phyloP scores from a whole-genome alignment of 1,139 yeast genomes.

The Meyerozyma smithsonii region DNA sequence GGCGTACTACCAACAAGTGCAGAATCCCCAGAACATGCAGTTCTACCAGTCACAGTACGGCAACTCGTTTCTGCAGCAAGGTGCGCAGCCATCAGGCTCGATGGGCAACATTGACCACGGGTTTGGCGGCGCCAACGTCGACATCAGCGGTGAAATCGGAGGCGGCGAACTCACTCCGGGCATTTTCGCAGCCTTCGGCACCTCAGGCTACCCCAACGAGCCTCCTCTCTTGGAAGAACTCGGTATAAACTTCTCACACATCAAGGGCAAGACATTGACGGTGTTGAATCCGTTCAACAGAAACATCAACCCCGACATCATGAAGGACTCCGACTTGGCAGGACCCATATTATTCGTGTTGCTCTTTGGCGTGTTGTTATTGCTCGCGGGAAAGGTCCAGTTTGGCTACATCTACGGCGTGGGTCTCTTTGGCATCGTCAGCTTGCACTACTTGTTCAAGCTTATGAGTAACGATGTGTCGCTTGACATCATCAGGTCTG shows the following conservation, averaged over 20 bases:
- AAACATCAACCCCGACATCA: conserved; percentile 62
- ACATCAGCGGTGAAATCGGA: conserved; percentile 48
- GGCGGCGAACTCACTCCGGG: conserved; percentile 66
- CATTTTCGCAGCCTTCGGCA: conserved; percentile 84
- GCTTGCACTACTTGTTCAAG: conserved; percentile 79
- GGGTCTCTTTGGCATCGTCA: conserved; percentile 83
- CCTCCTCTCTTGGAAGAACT: conserved; percentile 89
- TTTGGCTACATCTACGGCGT: conserved; percentile 97
- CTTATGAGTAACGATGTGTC: conserved; percentile 66
- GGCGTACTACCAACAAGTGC: conserved; percentile 39
- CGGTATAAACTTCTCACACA: conserved; percentile 89
- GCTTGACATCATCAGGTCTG: conserved; percentile 70
- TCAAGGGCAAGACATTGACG: conserved; percentile 77
- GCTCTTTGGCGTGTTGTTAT: conserved; percentile 77
- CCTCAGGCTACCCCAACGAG: conserved; percentile 91
- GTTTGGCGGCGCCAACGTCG: conserved; percentile 31
- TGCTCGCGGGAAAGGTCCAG: conserved; percentile 88
- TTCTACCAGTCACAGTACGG: conserved; percentile 43
- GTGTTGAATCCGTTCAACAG: conserved; percentile 75
- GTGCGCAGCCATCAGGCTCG: conserved; percentile 12
- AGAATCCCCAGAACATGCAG: conserved; percentile 38
- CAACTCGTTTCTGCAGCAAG: conserved; percentile 23
- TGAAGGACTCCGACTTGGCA: conserved; percentile 89
- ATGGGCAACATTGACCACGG: conserved; percentile 40
- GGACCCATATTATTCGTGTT: conserved; percentile 92